Conservation (phyloP, 1,284 basidiomycete species). For the Coniferiporia sulphurascens region DNA sequence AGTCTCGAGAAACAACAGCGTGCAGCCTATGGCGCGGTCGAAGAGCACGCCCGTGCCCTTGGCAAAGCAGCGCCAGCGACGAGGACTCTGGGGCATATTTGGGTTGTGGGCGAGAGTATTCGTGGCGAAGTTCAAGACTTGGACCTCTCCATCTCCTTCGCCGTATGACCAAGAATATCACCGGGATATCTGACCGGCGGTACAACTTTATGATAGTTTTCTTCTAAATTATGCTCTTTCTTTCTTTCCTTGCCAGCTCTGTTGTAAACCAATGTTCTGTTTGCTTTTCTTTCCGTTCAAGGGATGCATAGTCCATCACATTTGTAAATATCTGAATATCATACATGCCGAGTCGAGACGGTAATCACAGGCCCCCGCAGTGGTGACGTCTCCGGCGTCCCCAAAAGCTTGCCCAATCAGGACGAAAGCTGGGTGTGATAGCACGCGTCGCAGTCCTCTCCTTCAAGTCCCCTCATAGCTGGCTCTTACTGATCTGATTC, state of each 20-base stretch:
- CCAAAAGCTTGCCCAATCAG: background rate
- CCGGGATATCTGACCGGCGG: background rate
- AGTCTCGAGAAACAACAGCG: conserved; percentile 7
- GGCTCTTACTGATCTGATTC: background rate
- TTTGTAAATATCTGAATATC: too few species aligned
- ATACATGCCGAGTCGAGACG: too few species aligned
- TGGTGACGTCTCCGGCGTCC: too few species aligned
- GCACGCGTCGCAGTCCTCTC: too few species aligned
- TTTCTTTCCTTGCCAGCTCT: background rate
- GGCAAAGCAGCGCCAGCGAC: background rate
- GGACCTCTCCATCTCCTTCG: conserved; percentile 4
- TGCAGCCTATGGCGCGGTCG: conserved; percentile 9
- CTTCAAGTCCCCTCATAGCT: too few species aligned
- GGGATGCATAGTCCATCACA: too few species aligned
- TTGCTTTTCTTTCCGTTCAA: too few species aligned
- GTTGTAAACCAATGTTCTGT: too few species aligned
- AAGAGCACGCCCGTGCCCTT: conserved; percentile 15
- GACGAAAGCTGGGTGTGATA: background rate
- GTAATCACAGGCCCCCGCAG: too few species aligned
- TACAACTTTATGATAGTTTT: too few species aligned
- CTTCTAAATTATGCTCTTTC: background rate
- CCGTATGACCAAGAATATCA: background rate
- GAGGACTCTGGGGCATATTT: conserved; percentile 13
- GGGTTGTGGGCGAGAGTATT: conserved; percentile 15
- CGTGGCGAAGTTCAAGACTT: conserved; percentile 13